A percentile compares a stretch with the other conserved stretches of the same genome.
phyloP scores from a whole-genome alignment of 2,329 filamentous ascomycete species.

The Diaporthe australafricana region DNA sequence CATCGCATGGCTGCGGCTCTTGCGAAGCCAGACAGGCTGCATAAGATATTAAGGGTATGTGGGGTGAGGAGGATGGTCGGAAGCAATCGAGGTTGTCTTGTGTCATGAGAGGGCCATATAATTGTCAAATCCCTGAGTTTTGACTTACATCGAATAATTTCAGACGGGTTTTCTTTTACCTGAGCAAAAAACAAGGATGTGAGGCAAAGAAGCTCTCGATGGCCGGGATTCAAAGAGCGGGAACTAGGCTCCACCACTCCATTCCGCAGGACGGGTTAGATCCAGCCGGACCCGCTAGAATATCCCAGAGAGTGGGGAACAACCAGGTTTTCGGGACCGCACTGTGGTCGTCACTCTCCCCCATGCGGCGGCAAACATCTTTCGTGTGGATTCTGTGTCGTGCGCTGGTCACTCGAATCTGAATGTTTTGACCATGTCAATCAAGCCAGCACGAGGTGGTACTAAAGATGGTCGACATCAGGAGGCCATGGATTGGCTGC shows the following conservation, averaged over 20 bases:
- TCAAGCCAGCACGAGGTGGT: background rate
- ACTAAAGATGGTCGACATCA: background rate
- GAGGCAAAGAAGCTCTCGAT: no score
- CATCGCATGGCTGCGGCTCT: no score
- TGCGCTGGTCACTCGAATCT: background rate
- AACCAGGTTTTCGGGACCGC: background rate
- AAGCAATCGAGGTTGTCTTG: no score
- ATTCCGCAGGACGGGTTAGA: background rate
- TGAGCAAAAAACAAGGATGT: no score
- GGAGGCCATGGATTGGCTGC: conserved; percentile 18
- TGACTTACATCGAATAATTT: no score
- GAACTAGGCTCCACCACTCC: background rate
- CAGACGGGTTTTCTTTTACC: no score
- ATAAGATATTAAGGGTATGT: no score
- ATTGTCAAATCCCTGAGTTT: no score
- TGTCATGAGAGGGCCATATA: no score
- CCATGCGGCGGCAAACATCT: background rate
- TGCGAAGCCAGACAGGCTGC: no score
- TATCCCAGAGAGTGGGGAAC: background rate
- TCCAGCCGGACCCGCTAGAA: background rate
- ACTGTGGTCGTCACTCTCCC: background rate
- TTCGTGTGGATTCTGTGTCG: background rate
- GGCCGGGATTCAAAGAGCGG: background rate
- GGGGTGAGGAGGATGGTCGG: no score
- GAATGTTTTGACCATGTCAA: background rate